Conservation (phyloP, 257 asterid species). For the Solanum bukasovii region DNA sequence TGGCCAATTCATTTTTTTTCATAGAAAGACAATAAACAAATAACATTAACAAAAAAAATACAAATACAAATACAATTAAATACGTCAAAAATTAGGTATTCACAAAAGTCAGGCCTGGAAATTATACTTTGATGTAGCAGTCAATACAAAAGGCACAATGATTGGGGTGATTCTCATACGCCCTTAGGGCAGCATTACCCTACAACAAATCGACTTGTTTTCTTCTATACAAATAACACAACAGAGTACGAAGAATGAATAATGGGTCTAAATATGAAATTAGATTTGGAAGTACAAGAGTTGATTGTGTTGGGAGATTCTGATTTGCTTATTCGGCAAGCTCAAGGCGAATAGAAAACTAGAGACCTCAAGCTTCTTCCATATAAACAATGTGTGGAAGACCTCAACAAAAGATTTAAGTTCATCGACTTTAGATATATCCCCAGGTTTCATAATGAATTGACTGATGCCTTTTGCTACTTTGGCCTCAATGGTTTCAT, state of each 20-base stretch:
- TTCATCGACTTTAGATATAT: not conserved
- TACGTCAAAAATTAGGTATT: too few species aligned
- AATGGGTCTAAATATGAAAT: not conserved
- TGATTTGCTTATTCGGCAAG: not conserved
- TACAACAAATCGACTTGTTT: not conserved
- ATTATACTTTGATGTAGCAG: too few species aligned
- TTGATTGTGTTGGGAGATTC: not conserved
- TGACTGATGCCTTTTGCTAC: not conserved
- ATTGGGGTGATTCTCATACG: not conserved
- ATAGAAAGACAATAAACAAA: too few species aligned
- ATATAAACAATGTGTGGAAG: not conserved
- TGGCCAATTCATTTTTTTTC: too few species aligned
- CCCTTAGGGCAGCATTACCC: not conserved
- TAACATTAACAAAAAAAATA: too few species aligned
- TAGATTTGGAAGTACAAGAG: not conserved
- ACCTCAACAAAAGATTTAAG: not conserved
- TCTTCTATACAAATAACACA: not conserved
- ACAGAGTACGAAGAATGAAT: not conserved
- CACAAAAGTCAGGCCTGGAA: too few species aligned
- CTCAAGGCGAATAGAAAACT: not conserved
- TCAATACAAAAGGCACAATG: too few species aligned
- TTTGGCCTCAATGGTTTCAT: not conserved
- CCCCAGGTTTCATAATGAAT: not conserved
- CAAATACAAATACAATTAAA: too few species aligned
- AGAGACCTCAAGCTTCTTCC: too few species aligned